These are phyloP conservation scores for Jatropha multifida DNA, from an alignment of 441 rosid genomes.

Conservation along the genomic window DNA sequence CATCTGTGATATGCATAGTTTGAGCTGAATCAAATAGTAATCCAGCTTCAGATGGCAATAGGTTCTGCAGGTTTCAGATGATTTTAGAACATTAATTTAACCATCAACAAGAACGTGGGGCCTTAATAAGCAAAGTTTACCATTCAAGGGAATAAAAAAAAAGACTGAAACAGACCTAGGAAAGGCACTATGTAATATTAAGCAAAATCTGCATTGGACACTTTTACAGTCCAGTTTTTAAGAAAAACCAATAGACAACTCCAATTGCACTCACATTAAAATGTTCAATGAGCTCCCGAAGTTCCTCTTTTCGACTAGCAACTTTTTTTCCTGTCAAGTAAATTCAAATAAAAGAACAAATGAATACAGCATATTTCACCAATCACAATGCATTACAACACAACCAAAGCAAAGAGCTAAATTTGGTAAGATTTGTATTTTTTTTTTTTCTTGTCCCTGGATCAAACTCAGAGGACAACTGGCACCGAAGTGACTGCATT, in stretches of 20 bases:
- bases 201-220: conserved; percentile 8
- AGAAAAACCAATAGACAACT: not conserved
- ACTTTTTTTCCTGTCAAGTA: conserved; percentile 62
- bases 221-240: not conserved
- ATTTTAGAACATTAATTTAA: too few relatives aligned
- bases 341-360: conserved; percentile 18
- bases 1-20: not conserved
- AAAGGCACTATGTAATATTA: not conserved
- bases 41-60: not conserved
- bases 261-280: conserved; percentile 64
- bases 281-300: conserved; percentile 79
- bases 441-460: not conserved
- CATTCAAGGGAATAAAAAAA: conserved; percentile 3
- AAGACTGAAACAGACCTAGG: not conserved
- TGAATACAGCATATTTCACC: conserved; percentile 9
- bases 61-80: not conserved
- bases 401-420: conserved; percentile 12
- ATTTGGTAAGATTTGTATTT: not conserved
- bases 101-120: too few relatives aligned
- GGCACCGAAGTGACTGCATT: not conserved
- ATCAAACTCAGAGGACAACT: not conserved
- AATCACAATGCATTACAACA: conserved; percentile 15
- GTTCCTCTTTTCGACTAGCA: conserved; percentile 69
- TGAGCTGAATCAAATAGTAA: not conserved
- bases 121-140: too few relatives aligned